Conservation (phyloP, 2,329 filamentous ascomycete species). For the Colletotrichum tropicicola region DNA sequence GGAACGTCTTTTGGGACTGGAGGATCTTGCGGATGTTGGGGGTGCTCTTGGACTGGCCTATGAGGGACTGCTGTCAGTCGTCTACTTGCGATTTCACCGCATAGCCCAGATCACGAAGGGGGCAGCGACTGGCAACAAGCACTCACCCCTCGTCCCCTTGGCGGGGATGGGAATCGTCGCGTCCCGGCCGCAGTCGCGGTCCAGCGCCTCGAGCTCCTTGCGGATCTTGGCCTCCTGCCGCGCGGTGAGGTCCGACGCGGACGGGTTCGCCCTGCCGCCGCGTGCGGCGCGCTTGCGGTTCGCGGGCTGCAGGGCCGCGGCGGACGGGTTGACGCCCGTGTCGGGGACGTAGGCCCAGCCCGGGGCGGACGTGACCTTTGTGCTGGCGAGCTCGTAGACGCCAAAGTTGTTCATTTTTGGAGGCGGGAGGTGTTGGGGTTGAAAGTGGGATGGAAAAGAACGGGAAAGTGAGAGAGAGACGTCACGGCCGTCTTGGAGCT, state of each 20-base stretch:
- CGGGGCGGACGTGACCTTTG: constrained; percentile 75
- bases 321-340: constrained; percentile 66
- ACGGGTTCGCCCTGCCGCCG: constrained; percentile 61
- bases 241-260: constrained; percentile 75
- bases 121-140: not conserved
- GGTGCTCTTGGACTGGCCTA: constrained; percentile 66
- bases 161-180: constrained; percentile 74
- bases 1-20: constrained; percentile 83
- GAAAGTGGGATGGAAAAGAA: not conserved
- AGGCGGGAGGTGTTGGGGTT: not conserved
- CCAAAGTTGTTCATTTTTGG: constrained; percentile 69
- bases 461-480: not conserved
- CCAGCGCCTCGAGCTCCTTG: constrained; percentile 83
- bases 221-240: constrained; percentile 83
- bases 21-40: constrained; percentile 79
- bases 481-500: not conserved
- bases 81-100: not conserved
- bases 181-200: constrained; percentile 81
- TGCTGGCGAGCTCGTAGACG: constrained; percentile 83
- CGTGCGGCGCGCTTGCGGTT: constrained; percentile 79
- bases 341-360: constrained; percentile 95
- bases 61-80: not conserved
- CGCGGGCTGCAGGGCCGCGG: constrained; percentile 57
- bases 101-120: not conserved
- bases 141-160: constrained; percentile 55